Base-by-base conservation (phyloP, 2,329 filamentous ascomycete species). In the Dothideomycetes sp. region DNA sequence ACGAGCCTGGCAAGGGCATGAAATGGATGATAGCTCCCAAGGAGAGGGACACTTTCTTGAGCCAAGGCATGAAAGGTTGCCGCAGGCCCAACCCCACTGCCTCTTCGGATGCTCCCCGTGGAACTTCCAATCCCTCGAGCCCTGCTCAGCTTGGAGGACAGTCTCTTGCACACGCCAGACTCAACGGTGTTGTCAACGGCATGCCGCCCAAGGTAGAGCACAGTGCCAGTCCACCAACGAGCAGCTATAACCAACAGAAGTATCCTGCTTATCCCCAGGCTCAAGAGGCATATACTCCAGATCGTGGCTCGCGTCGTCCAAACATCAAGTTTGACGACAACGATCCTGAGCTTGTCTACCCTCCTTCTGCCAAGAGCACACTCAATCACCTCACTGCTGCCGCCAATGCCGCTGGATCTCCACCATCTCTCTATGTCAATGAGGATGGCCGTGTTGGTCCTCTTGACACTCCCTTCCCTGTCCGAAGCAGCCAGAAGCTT, bases 1-100 rank as follows among this genome's bases (percentile, higher is more conserved):
- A 96, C 51, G 91, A 98, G 58, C 91, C 91, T 16, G 91, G 91
- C 10, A 98, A 98, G 59, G 91, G 91, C 19, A 96, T 95, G 87
- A 96, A 96, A 58, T 98, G 91, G 91, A 85, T 89, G 61, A 88
- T 98, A 54, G 79, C 85, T 3, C 73, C 84, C 1, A 84, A 93
- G 47, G 75, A 81, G 48, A 79, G 82, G 36, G 85, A 95, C 14
- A 89, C 94, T 38, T 94, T 95, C 69, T 73, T 86, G 44, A 83
- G 83, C 57, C 84, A 82, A 50, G 65, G 66, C 36, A 61, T 69
- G 49, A 62, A 60, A 37, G 56, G 58, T 19, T 62, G 63, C 34
- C 60, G 66, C 40, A 49, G 58, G 37, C 57, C 57, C 5, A 53
- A 55, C 15, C 48, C 47, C 12, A 41, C 48, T 3, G 51, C 56